Evolutionary conservation across 176 grass and related monocot species (phyloP), one percentile per base, ranked within the genome.

Genomic region (Oryza rufipogon): DNA sequence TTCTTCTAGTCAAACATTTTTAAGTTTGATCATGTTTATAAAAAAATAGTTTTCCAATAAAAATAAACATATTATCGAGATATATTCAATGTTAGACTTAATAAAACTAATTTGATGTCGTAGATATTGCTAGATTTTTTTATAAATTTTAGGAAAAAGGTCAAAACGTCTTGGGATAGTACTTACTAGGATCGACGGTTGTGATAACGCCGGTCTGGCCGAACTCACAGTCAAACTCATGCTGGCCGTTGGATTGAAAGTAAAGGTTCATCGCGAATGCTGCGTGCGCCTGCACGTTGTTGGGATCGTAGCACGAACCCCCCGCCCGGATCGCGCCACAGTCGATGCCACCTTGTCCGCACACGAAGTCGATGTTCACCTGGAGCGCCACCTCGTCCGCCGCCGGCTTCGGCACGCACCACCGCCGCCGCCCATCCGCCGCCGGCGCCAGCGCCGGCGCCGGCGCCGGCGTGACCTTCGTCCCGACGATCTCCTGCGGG

Each of bases 211-310:
- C 92, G 36, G 92, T 93, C 12, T 81, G 75, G 2, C 91, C 79
- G 70, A 95, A 97, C 32, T 95, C 83, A 58, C 95, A 97, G 80
- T 93, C 89, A 16, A 90, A 93, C 2, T 8, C 74, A 0, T 95
- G 90, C 5, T 26, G 86, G 8, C 92, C 95, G 1, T 79, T 93
- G 73, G 83, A 65, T 8, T 86, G 92, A 72, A 91, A 97, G 5
- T 85, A 97, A 20, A 91, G 85, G 20, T 95, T 95, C 95, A 97
- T 97, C 42, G 90, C 92, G 84, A 91, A 97, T 16, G 92, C 89
- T 0, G 92, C 92, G 46, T 97, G 95, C 1, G 49, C 92, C 12
- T 86, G 79, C 44, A 90, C 70, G 7, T 89, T 93, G 82, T 95
- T 77, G 0, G 95, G 95, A 46, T 88, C 77, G 47, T 86, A 91